Conservation (phyloP, 2,329 filamentous ascomycete species). For the Neocucurbitaria cava region DNA sequence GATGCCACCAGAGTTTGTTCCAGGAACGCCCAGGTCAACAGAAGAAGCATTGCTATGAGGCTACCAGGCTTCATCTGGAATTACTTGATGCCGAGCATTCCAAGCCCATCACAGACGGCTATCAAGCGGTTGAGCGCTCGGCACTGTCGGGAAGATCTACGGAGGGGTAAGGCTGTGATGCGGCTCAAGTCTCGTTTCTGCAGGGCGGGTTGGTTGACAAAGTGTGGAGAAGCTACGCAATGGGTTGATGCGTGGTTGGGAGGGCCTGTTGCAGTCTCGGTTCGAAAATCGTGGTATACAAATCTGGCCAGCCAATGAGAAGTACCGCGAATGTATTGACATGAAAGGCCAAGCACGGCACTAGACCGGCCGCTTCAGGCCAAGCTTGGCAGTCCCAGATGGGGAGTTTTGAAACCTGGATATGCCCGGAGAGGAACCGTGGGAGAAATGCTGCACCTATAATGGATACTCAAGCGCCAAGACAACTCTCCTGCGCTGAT, state of each 20-base stretch:
- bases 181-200: conserved; percentile 40
- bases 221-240: conserved; percentile 22
- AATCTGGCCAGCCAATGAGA: conserved; percentile 37
- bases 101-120: conserved; percentile 30
- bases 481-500: conserved; percentile 11
- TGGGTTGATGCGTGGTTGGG: conserved; percentile 28
- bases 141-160: conserved; percentile 14
- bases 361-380: conserved; percentile 23
- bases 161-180: conserved; percentile 27
- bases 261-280: conserved; percentile 38
- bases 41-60: conserved; percentile 33
- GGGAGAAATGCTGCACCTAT: conserved; percentile 21
- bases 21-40: conserved; percentile 20
- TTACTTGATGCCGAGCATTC: conserved; percentile 15
- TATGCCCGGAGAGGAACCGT: conserved; percentile 15
- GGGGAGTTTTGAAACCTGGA: conserved; percentile 32
- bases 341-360: conserved; percentile 40
- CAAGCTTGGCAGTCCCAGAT: conserved; percentile 21
- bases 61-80: conserved; percentile 32
- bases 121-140: conserved; percentile 27
- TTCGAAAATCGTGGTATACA: conserved; percentile 34
- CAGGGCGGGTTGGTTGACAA: conserved; percentile 26
- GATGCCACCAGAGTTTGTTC: conserved; percentile 25
- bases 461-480: conserved; percentile 8
- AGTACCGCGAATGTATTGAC: conserved; percentile 19